A percentile compares a stretch with the other conserved stretches of the same genome.
phyloP scores from a whole-genome alignment of 495 filamentous ascomycete species.

The Lichina pygmaea region DNA sequence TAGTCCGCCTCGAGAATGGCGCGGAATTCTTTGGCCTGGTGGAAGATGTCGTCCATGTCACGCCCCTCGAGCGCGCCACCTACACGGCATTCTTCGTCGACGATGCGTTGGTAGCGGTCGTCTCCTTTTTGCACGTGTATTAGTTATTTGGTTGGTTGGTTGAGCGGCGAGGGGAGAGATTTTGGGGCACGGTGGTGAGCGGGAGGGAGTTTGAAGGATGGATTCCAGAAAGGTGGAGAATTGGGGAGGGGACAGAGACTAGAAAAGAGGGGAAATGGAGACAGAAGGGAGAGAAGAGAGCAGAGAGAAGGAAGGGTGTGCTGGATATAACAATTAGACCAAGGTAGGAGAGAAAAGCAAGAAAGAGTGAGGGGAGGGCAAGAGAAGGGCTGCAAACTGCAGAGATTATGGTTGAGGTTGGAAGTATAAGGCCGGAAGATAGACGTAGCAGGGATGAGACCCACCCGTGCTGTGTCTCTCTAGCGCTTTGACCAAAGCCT shows the following conservation, averaged over 20 bases:
- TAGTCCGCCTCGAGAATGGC: not conserved
- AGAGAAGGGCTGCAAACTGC: too few species aligned
- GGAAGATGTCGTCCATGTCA: not conserved
- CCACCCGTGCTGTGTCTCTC: too few species aligned
- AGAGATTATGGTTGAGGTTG: too few species aligned
- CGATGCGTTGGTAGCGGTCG: slow-evolving; percentile 1
- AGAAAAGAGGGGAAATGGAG: too few species aligned
- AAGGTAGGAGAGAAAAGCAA: too few species aligned
- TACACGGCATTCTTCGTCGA: not conserved
- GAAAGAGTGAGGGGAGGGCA: too few species aligned
- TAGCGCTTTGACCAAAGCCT: too few species aligned
- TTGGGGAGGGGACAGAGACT: not conserved
- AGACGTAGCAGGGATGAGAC: too few species aligned
- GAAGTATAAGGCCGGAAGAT: too few species aligned
- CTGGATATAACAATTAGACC: too few species aligned
- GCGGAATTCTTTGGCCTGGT: slow-evolving; percentile 1
- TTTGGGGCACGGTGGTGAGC: not conserved
- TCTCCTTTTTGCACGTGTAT: not conserved
- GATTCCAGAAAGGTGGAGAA: not conserved
- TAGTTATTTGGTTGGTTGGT: not conserved
- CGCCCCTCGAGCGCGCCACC: not conserved
- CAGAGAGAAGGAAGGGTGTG: too few species aligned
- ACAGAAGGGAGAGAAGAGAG: too few species aligned
- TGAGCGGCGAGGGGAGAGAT: not conserved
- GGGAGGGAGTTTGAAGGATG: not conserved